Evolutionary conservation across 495 filamentous ascomycete genomes (phyloP).

Genomic region (Bombardia bombarda): DNA sequence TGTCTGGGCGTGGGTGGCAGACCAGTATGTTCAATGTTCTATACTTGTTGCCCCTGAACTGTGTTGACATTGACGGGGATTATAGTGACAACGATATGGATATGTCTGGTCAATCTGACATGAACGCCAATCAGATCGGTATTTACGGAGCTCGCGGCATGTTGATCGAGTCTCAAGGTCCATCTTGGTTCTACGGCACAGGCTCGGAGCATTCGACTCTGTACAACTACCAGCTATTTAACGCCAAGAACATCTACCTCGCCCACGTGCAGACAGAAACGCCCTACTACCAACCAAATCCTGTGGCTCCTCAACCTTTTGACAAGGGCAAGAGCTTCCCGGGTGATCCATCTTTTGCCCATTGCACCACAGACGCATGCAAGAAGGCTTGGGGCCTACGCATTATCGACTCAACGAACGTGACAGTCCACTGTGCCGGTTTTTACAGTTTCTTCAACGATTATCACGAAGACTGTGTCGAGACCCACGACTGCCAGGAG

Average conservation of each 20-base stretch:
- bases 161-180: constrained; percentile 52
- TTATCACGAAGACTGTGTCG: constrained; percentile 34
- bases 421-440: constrained; percentile 46
- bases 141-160: constrained; percentile 80
- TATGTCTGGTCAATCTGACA: background rate
- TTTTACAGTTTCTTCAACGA: constrained; percentile 56
- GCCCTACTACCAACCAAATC: constrained; percentile 83
- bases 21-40: too few relatives aligned
- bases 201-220: constrained; percentile 66
- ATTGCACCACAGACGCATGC: constrained; percentile 23
- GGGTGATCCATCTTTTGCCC: constrained; percentile 64
- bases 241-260: constrained; percentile 64
- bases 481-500: constrained; percentile 29
- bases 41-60: too few relatives aligned
- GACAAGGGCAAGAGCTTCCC: constrained; percentile 48
- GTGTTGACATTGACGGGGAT: too few relatives aligned
- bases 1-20: constrained; percentile 85
- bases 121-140: constrained; percentile 54
- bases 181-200: constrained; percentile 34
- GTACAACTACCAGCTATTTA: constrained; percentile 71
- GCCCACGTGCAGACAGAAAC: constrained; percentile 80
- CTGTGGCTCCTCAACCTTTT: constrained; percentile 55
- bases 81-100: constrained; percentile 60
- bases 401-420: constrained; percentile 34
- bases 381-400: constrained; percentile 46